Evolutionary conservation across 495 filamentous ascomycete genomes (phyloP).

Genomic region (Hypoxylon intermedium): DNA sequence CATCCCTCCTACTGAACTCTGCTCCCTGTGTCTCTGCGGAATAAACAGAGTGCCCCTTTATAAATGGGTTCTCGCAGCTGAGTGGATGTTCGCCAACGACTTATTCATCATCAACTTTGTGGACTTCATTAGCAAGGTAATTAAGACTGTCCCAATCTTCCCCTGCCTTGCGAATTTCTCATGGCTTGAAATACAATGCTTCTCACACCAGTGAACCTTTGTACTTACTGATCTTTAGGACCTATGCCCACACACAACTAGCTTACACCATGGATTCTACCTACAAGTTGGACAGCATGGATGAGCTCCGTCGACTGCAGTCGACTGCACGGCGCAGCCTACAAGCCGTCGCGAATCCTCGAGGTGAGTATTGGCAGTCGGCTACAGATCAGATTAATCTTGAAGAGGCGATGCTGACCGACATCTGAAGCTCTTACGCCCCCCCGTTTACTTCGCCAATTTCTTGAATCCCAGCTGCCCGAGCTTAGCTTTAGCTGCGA

Average conservation of each 20-base stretch:
- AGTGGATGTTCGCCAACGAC: not conserved
- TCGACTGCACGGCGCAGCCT: conserved; percentile 1
- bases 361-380: conserved; percentile 14
- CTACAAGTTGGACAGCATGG: conserved; percentile 7
- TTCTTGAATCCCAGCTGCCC: conserved; percentile 24
- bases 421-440: conserved; percentile 29
- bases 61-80: not conserved
- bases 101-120: not conserved
- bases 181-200: not conserved
- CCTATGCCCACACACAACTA: not conserved
- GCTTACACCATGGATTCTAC: conserved; percentile 9
- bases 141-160: not conserved
- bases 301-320: conserved; percentile 18
- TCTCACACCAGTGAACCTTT: not conserved
- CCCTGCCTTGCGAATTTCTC: not conserved
- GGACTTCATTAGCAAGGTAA: not conserved
- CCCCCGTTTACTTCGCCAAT: conserved; percentile 32
- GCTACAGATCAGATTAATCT: not conserved
- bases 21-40: too few species aligned
- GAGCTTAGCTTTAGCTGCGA: conserved; percentile 10
- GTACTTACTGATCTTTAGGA: not conserved
- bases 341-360: not conserved
- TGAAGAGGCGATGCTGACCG: not conserved
- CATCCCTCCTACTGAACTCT: too few species aligned
- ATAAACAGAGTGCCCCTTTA: too few species aligned